Conservation (phyloP, 352 stramenopile genomes). For the Pseudoperonospora humuli region DNA sequence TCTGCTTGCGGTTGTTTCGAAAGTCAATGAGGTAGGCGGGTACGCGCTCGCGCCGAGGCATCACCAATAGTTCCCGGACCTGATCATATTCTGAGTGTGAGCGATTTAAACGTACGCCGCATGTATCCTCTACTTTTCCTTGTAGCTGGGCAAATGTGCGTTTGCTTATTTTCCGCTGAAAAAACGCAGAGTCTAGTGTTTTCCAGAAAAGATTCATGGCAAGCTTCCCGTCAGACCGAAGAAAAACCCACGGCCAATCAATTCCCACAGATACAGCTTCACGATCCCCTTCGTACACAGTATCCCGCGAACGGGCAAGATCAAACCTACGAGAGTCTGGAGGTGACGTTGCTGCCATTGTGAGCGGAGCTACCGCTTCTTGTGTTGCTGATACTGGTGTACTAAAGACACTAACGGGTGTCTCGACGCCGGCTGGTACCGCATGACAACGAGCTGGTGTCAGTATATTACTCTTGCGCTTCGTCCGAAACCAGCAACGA, state of each 20-base stretch:
- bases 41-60: conserved; percentile 37
- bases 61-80: conserved; percentile 31
- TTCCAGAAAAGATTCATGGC: conserved; percentile 82
- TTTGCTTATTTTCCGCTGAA: conserved; percentile 40
- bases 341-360: background rate
- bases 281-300: conserved; percentile 1
- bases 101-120: conserved; percentile 24
- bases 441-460: background rate
- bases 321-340: background rate
- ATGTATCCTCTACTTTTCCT: conserved; percentile 26
- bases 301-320: background rate
- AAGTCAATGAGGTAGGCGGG: conserved; percentile 43
- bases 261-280: conserved; percentile 21
- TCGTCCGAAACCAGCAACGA: conserved; percentile 54
- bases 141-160: conserved; percentile 27
- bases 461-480: conserved; percentile 20
- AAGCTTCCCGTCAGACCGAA: conserved; percentile 75
- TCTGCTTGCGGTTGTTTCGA: conserved; percentile 39
- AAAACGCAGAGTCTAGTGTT: conserved; percentile 62
- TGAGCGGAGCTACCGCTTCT: background rate
- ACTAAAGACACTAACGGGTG: background rate
- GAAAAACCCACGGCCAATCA: conserved; percentile 76
- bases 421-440: background rate
- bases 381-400: conserved; percentile 1
- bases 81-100: conserved; percentile 29